A percentile compares a stretch with the other conserved stretches of the same genome.
Conservation (phyloP, 2,329 filamentous ascomycete genomes). For the Mariannaea sp. region DNA sequence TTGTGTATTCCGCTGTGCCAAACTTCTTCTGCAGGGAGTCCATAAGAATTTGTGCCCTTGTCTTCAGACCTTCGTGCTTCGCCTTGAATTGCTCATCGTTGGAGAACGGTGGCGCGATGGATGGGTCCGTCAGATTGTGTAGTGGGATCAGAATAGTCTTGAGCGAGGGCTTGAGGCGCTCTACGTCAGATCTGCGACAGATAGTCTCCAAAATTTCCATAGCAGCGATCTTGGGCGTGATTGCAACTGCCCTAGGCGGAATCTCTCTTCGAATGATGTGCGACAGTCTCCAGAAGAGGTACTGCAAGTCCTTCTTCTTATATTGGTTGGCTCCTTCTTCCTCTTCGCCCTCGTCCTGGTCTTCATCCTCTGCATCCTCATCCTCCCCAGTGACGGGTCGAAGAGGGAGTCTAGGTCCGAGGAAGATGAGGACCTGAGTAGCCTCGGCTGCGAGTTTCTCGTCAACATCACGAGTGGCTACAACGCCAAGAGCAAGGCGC, state of each 20-base stretch:
- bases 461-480: slow-evolving; percentile 68
- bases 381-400: slow-evolving; percentile 46
- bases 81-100: slow-evolving; percentile 71
- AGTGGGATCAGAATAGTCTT: slow-evolving; percentile 65
- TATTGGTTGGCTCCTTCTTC: slow-evolving; percentile 50
- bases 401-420: slow-evolving; percentile 63
- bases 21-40: slow-evolving; percentile 83
- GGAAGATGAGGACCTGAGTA: slow-evolving; percentile 80
- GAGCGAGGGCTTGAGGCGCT: slow-evolving; percentile 65
- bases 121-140: slow-evolving; percentile 82
- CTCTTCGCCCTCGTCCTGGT: slow-evolving; percentile 46
- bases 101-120: slow-evolving; percentile 72
- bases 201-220: slow-evolving; percentile 76
- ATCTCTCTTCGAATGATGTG: slow-evolving; percentile 79
- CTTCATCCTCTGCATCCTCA: slow-evolving; percentile 46
- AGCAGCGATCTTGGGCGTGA: slow-evolving; percentile 75
- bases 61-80: slow-evolving; percentile 71
- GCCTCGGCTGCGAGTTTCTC: slow-evolving; percentile 79
- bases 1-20: slow-evolving; percentile 80
- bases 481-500: slow-evolving; percentile 53
- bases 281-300: slow-evolving; percentile 78
- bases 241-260: slow-evolving; percentile 63
- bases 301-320: slow-evolving; percentile 59
- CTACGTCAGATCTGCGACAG: slow-evolving; percentile 61
- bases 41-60: slow-evolving; percentile 76